These are phyloP conservation scores for Colletotrichum theobromicola DNA, from an alignment of 2,329 filamentous ascomycete genomes.

Conservation along the genomic window DNA sequence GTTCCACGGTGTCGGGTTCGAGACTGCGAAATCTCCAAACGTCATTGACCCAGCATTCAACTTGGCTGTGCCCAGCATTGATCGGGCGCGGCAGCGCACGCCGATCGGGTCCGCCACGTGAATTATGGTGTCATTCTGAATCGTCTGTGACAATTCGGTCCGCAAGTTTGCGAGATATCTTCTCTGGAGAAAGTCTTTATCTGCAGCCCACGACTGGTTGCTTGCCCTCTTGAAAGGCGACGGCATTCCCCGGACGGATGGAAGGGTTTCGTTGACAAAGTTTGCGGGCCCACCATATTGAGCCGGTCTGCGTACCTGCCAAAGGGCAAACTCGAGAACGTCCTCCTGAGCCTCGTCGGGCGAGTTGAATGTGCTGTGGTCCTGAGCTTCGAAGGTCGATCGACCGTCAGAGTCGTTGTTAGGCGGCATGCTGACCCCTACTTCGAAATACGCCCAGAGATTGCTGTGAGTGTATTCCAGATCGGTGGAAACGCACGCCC, in stretches of 20 bases:
- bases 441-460: background rate
- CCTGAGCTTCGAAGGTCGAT: no score
- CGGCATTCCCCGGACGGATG: background rate
- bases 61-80: background rate
- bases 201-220: background rate
- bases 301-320: background rate
- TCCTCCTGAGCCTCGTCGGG: background rate
- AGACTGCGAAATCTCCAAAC: background rate
- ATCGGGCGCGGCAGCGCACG: background rate
- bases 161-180: background rate
- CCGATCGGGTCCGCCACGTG: background rate
- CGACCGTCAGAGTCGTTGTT: no score
- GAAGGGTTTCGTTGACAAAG: background rate
- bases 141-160: no score
- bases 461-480: no score
- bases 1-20: background rate
- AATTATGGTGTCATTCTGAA: background rate
- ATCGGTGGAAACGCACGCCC: no score
- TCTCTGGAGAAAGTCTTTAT: slow-evolving; percentile 8
- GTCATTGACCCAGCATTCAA: background rate
- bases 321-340: slow-evolving; percentile 12
- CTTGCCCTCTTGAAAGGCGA: background rate
- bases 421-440: background rate
- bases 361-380: no score
- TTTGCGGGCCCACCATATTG: background rate